A percentile compares a stretch with the other conserved stretches of the same genome.
Evolutionary conservation across 176 grass and related monocot genomes (phyloP).

Genomic region (Puya raimondii): DNA sequence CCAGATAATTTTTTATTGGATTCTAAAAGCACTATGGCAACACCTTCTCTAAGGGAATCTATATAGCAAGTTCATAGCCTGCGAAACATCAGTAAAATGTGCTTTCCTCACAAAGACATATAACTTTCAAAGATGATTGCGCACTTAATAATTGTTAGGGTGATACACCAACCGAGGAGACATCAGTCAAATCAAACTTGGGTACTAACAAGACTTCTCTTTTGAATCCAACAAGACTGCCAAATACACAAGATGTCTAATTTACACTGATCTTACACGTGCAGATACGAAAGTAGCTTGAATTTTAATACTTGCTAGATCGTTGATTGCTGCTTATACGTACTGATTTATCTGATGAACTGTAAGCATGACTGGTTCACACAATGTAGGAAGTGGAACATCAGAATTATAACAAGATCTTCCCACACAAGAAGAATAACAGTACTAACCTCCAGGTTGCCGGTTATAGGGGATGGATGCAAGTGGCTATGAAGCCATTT

Average conservation of each 20-base stretch:
- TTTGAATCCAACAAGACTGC: not conserved
- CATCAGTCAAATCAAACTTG: not conserved
- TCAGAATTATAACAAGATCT: not conserved
- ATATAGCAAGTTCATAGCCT: too few relatives aligned
- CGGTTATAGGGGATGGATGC: constrained; percentile 77
- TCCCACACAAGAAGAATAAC: not conserved
- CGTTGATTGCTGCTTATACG: not conserved
- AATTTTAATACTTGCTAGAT: not conserved
- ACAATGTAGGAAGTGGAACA: not conserved
- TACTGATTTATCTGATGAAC: not conserved
- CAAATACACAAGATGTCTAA: not conserved
- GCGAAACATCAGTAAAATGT: not conserved
- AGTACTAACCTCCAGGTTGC: constrained; percentile 66
- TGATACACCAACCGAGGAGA: not conserved
- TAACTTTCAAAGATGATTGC: not conserved
- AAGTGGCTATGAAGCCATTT: constrained; percentile 88
- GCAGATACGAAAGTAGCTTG: not conserved
- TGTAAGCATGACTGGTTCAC: not conserved
- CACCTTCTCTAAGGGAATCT: too few relatives aligned
- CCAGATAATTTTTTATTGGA: too few relatives aligned
- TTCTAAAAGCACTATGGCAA: too few relatives aligned
- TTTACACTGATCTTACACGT: not conserved
- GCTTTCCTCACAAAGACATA: not conserved
- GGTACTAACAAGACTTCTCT: not conserved
- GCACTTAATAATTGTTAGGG: not conserved